Conservation (phyloP, 116 monocot species). For the Thalassia testudinum region DNA sequence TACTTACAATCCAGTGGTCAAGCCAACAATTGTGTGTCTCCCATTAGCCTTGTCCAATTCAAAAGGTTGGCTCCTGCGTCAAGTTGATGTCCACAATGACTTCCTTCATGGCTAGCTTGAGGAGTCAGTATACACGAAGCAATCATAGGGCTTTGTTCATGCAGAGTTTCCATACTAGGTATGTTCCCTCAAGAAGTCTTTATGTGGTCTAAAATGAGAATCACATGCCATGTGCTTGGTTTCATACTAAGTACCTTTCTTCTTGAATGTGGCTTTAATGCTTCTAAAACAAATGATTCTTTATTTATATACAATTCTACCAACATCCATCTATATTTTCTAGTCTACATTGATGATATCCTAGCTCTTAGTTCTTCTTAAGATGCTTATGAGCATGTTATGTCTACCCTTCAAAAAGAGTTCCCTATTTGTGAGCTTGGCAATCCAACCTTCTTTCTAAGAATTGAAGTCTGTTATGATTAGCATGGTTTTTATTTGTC, state of each 20-base stretch:
- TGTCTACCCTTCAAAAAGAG: too few species aligned
- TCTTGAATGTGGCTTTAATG: not conserved
- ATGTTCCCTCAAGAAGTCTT: not conserved
- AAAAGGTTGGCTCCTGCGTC: not conserved
- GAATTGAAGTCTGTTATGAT: not conserved
- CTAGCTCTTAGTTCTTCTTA: too few species aligned
- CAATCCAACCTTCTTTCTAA: not conserved
- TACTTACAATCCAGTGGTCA: conserved; percentile 7
- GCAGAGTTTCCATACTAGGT: not conserved
- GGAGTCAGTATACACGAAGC: conserved; percentile 7
- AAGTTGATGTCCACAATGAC: conserved; percentile 9
- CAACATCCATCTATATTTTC: conserved; percentile 1
- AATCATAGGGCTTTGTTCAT: conserved; percentile 7
- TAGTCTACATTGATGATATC: not conserved
- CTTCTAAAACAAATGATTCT: too few species aligned
- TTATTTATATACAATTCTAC: not conserved
- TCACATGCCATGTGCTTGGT: conserved; percentile 9
- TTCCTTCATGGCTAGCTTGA: conserved; percentile 8
- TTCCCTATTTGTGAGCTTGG: too few species aligned
- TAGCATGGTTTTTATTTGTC: not conserved
- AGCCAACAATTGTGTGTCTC: not conserved
- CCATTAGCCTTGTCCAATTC: not conserved
- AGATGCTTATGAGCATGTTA: too few species aligned
- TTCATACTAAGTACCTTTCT: not conserved
- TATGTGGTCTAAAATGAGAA: not conserved